Base-by-base conservation (phyloP, 495 filamentous ascomycete species). In the Trichoderma asperelloides region DNA sequence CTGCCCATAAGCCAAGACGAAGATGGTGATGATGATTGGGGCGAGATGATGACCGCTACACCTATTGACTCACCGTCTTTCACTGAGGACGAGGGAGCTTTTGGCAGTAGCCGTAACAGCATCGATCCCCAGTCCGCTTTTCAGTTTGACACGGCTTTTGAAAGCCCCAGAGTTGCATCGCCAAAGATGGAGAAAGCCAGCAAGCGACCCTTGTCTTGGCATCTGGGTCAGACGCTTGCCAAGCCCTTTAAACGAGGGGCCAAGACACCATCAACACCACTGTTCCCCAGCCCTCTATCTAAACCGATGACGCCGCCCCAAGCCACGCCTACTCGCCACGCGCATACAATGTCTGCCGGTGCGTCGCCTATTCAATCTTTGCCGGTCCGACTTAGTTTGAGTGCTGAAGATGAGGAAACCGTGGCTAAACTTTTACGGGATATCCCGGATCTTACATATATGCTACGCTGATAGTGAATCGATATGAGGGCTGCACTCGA, bases 11-110 rank as follows among this genome's bases (percentile, higher is more conserved):
- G 28, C 4, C 15, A 28, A 7, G 68, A 65, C 0, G 77, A 78
- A 18, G 75, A 78, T n/a, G 77, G 82, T 16, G 82, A 79, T 7
- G 80, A 82, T 67, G 81, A 82, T 27, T 85, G 83, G 83, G 83
- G 83, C 16, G 83, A 85, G 66, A 83, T 85, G 82, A 76, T 85
- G 1, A 77, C 78, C 11, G 84, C 83, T 1, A 81, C 83, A 33
- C 73, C 63, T 67, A 68, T 41, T 64, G 68, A 37, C 45, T 65
- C 65, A 67, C 64, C 65, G 43, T 69, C 39, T 13, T 39, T 40
- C 28, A 64, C 33, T 9, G 62, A 27, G n/a, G 40, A 64, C 16
- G 39, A 30, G 25, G 40, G 9, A 40, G 18, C 2, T 4, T 37
- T 37, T 1, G 23, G 15, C 45, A 21, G 62, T 30, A 45, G 41